phyloP scores from a whole-genome alignment of 176 grass and related monocot species.

The Carex littledalei region DNA sequence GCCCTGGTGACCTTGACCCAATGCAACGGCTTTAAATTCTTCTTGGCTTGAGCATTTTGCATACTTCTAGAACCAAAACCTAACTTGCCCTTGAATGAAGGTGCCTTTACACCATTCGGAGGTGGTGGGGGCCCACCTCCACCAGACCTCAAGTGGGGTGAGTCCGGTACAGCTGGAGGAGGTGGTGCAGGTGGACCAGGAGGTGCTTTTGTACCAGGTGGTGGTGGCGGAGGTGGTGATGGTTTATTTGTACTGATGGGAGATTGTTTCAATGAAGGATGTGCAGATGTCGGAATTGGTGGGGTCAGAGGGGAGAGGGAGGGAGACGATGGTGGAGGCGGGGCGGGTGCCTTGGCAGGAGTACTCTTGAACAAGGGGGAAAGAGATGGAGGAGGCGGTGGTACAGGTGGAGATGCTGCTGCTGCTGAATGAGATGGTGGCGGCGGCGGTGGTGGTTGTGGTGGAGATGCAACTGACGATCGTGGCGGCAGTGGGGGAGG shows the following conservation, averaged over 20 bases:
- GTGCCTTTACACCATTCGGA: constrained; percentile 28
- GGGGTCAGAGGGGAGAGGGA: constrained; percentile 21
- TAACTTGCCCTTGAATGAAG: constrained; percentile 25
- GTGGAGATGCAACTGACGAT: constrained; percentile 2
- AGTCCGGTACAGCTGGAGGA: constrained; percentile 36
- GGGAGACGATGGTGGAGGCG: constrained; percentile 26
- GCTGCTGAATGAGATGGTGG: constrained; percentile 12
- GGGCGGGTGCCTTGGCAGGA: neutral
- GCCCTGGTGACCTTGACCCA: constrained; percentile 99
- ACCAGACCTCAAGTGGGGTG: neutral
- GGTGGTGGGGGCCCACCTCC: constrained; percentile 32
- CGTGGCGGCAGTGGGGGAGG: neutral
- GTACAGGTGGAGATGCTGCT: constrained; percentile 26
- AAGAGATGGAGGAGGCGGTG: constrained; percentile 35
- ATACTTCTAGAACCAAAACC: constrained; percentile 37
- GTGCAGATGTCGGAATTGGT: constrained; percentile 24
- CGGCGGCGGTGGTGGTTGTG: neutral
- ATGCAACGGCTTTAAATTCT: constrained; percentile 95
- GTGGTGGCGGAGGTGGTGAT: constrained; percentile 30
- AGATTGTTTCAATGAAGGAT: constrained; percentile 37
- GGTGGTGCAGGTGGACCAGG: constrained; percentile 42
- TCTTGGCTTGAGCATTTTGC: constrained; percentile 55
- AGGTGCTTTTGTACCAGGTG: constrained; percentile 3
- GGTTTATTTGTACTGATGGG: constrained; percentile 20
- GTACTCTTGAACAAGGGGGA: constrained; percentile 27